These are phyloP conservation scores for Sphagnum tenellum DNA, from an alignment of 225 moss, liverwort and hornwort species.

Conservation along the genomic window DNA sequence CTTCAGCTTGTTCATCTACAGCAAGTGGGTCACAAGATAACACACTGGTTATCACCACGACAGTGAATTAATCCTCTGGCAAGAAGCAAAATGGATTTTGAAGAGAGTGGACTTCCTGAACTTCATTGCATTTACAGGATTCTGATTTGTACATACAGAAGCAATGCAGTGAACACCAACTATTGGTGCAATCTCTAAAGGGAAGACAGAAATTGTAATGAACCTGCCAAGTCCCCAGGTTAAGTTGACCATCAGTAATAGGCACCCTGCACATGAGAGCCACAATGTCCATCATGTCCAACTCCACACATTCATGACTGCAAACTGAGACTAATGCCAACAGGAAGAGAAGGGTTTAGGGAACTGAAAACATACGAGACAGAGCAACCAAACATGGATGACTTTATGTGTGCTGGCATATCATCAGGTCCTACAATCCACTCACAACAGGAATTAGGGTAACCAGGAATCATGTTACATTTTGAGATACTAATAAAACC, in stretches of 20 bases:
- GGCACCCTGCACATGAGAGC: conserved; percentile 45
- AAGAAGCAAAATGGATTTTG: too few species aligned
- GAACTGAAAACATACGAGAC: conserved; percentile 50
- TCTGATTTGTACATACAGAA: background rate
- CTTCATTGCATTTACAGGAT: too few species aligned
- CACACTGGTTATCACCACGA: too few species aligned
- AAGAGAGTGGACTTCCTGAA: too few species aligned
- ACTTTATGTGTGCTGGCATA: conserved; percentile 97
- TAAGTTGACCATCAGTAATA: conserved; percentile 77
- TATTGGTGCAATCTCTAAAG: background rate
- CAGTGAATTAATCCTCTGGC: too few species aligned
- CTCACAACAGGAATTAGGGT: background rate
- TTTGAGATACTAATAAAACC: too few species aligned
- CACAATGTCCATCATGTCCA: background rate
- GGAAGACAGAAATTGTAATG: background rate
- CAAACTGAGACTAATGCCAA: background rate
- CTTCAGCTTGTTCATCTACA: too few species aligned
- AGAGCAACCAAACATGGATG: conserved; percentile 85
- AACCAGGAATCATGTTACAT: too few species aligned
- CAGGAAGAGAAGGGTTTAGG: background rate
- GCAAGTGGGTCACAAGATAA: too few species aligned
- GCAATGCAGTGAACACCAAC: background rate
- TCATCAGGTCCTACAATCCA: conserved; percentile 74
- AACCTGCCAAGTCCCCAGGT: conserved; percentile 98
- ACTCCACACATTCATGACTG: too few species aligned